These are phyloP conservation scores for Elsinoe perseae DNA, from an alignment of 2,329 filamentous ascomycete genomes.

Conservation along the genomic window DNA sequence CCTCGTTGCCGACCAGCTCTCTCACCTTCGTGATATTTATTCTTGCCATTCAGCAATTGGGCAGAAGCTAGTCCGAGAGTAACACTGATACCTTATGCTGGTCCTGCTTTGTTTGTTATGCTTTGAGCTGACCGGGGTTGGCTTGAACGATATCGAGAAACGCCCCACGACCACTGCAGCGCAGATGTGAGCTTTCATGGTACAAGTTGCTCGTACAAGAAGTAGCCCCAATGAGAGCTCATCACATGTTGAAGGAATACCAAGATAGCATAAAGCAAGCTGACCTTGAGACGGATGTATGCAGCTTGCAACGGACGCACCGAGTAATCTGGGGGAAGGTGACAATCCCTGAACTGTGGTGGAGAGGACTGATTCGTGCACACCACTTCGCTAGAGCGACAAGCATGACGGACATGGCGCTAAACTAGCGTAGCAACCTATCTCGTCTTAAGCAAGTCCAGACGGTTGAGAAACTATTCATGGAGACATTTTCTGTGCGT, in stretches of 20 bases:
- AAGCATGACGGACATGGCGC: conserved; percentile 2
- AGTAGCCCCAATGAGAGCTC: too few relatives aligned
- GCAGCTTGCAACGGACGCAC: not conserved
- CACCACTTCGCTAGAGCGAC: not conserved
- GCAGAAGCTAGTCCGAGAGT: too few relatives aligned
- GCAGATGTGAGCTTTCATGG: too few relatives aligned
- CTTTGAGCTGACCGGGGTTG: too few relatives aligned
- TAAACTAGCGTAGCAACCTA: not conserved
- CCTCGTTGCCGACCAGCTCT: not conserved
- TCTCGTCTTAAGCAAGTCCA: not conserved
- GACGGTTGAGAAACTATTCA: not conserved
- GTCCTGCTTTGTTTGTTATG: too few relatives aligned
- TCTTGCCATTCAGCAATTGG: not conserved
- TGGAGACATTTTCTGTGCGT: too few relatives aligned
- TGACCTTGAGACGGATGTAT: not conserved
- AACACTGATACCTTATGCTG: too few relatives aligned
- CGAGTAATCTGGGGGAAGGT: not conserved
- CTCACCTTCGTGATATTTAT: not conserved
- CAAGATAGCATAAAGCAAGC: not conserved
- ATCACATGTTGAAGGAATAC: too few relatives aligned
- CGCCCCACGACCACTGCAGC: too few relatives aligned
- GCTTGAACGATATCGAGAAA: too few relatives aligned
- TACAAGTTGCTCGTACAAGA: too few relatives aligned
- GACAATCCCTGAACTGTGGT: not conserved
- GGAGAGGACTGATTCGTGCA: not conserved